Evolutionary conservation across 805 yeast species (phyloP).

Genomic region (Lipomyces yamanashiensis): DNA sequence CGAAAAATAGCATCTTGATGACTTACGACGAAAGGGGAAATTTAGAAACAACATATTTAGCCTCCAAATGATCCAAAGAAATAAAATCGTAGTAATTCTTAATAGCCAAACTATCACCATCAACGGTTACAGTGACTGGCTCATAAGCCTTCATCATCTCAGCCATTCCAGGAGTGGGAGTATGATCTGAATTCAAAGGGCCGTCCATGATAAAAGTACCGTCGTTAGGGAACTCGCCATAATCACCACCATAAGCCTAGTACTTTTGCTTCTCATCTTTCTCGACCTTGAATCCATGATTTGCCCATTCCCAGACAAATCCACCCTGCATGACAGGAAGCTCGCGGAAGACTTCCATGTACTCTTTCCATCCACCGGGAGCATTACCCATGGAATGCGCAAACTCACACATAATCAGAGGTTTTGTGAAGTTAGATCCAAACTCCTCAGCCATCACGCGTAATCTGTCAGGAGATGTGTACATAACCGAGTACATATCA

Average conservation of each 20-base stretch:
- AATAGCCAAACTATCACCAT: conserved; percentile 25
- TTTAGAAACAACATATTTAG: conserved; percentile 6
- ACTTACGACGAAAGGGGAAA: conserved; percentile 13
- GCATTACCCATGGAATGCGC: conserved; percentile 51
- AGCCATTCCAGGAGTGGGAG: conserved; percentile 47
- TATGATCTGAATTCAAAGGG: conserved; percentile 43
- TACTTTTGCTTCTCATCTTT: conserved; percentile 31
- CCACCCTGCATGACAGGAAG: conserved; percentile 47
- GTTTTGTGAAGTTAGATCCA: conserved; percentile 39
- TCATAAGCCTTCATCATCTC: conserved; percentile 47
- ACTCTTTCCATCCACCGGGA: conserved; percentile 47
- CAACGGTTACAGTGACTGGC: conserved; percentile 39
- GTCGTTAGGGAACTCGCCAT: conserved; percentile 47
- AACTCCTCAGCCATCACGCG: conserved; percentile 37
- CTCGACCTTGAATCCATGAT: conserved; percentile 44
- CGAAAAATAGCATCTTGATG: neutral
- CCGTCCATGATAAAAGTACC: conserved; percentile 50
- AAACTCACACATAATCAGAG: conserved; percentile 48
- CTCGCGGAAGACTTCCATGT: conserved; percentile 45
- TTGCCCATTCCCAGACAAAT: conserved; percentile 51
- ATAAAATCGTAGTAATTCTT: conserved; percentile 40
- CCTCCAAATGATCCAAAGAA: conserved; percentile 31
- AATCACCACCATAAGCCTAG: conserved; percentile 49
- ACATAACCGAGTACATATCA: conserved; percentile 47
- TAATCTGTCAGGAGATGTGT: conserved; percentile 41